These are phyloP conservation scores for Talaromyces islandicus DNA, from an alignment of 2,329 filamentous ascomycete genomes.

Conservation along the genomic window DNA sequence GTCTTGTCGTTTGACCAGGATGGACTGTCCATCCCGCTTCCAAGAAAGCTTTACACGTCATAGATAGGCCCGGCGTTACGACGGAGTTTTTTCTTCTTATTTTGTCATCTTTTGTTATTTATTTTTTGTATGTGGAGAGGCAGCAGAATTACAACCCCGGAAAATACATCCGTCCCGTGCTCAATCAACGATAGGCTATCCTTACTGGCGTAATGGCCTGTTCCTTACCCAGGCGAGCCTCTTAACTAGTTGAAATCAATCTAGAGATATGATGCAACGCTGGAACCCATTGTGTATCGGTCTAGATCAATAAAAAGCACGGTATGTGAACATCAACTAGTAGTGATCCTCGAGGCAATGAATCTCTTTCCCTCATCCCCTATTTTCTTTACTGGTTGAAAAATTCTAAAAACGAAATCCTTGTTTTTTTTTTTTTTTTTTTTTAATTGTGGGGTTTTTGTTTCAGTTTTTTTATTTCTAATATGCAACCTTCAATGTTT, in stretches of 20 bases:
- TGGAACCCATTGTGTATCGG: neutral
- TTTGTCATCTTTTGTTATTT: neutral
- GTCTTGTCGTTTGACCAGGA: neutral
- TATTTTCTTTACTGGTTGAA: neutral
- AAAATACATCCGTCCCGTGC: neutral
- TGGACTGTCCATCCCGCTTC: neutral
- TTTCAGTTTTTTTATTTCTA: neutral
- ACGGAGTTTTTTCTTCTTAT: neutral
- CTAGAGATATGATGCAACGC: neutral
- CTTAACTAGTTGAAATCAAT: neutral
- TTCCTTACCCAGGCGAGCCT: neutral
- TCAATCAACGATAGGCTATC: neutral
- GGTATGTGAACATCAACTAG: neutral
- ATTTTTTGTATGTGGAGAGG: neutral
- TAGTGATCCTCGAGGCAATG: neutral
- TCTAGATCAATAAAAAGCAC: neutral
- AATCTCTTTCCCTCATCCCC: neutral
- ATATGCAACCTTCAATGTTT: neutral
- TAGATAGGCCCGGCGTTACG: neutral
- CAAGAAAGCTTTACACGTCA: neutral
- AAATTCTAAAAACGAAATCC: neutral
- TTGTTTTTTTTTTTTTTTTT: slow-evolving; percentile 3
- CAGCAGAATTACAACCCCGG: neutral
- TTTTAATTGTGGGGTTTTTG: neutral
- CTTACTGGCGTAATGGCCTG: neutral